Percentiles rank a stretch among this genome's conserved stretches.
Evolutionary conservation across 2,329 filamentous ascomycete genomes (phyloP).

Genomic region (Aureobasidium sp.): DNA sequence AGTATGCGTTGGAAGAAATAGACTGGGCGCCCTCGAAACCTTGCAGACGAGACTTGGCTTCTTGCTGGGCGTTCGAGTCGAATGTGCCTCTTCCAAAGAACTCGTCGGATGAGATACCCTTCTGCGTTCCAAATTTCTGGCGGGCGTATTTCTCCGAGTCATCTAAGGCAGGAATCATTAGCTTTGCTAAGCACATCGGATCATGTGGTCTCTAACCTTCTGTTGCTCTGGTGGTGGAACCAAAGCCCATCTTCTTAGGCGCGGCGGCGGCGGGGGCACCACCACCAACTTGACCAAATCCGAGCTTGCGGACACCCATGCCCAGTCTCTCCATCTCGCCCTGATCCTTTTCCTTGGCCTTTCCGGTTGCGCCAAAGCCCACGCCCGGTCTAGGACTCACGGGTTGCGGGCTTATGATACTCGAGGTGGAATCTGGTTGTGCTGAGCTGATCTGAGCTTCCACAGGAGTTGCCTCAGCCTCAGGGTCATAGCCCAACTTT

Average conservation of each 20-base stretch:
- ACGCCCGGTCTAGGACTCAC: conserved; percentile 56
- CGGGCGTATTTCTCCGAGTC: conserved; percentile 80
- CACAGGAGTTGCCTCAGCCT: conserved; percentile 53
- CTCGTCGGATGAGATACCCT: conserved; percentile 95
- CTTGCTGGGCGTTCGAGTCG: conserved; percentile 70
- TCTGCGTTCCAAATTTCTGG: conserved; percentile 83
- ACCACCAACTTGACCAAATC: conserved; percentile 77
- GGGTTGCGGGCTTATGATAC: conserved; percentile 68
- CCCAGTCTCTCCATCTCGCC: conserved; percentile 83
- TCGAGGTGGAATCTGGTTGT: conserved; percentile 43
- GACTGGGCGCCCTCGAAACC: conserved; percentile 87
- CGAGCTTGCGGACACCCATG: conserved; percentile 78
- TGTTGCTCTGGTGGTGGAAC: conserved; percentile 58
- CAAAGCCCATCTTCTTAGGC: conserved; percentile 75
- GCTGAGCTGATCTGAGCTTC: conserved; percentile 39
- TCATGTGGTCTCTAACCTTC: conserved; percentile 46
- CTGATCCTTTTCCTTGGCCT: conserved; percentile 48
- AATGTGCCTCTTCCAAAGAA: conserved; percentile 91
- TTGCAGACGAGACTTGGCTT: conserved; percentile 80
- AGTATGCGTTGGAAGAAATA: conserved; percentile 97
- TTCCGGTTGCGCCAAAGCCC: conserved; percentile 55
- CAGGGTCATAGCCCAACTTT: conserved; percentile 91
- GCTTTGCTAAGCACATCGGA: background rate
- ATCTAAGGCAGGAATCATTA: conserved; percentile 31
- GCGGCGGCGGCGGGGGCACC: conserved; percentile 46